Conservation (phyloP, 2,329 filamentous ascomycete species). For the Macroventuria anomochaeta region DNA sequence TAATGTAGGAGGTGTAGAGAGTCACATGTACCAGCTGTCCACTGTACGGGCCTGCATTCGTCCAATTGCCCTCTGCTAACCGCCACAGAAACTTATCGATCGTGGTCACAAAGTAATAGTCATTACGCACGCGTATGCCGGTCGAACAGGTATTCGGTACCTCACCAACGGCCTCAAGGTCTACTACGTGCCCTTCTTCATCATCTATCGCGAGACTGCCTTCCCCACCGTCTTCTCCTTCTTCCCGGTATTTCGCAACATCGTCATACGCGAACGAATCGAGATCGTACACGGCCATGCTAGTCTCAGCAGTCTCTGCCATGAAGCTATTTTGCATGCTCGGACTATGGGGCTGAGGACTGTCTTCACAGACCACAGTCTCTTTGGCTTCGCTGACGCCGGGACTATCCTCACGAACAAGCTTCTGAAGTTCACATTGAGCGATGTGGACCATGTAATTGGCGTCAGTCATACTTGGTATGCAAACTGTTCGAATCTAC, state of each 20-base stretch:
- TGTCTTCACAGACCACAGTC: constrained; percentile 95
- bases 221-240: constrained; percentile 98
- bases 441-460: constrained; percentile 97
- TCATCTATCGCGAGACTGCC: constrained; percentile 91
- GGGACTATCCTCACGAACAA: constrained; percentile 97
- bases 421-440: constrained; percentile 91
- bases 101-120: constrained; percentile 98
- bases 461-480: constrained; percentile 98
- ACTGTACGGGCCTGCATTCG: constrained; percentile 57
- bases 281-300: constrained; percentile 98
- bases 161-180: constrained; percentile 98
- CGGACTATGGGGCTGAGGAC: constrained; percentile 95
- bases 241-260: constrained; percentile 97
- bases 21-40: constrained; percentile 97
- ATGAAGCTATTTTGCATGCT: constrained; percentile 93
- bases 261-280: constrained; percentile 90
- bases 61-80: constrained; percentile 14
- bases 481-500: neutral
- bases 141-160: constrained; percentile 89
- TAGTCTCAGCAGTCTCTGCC: constrained; percentile 89
- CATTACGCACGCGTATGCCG: constrained; percentile 93
- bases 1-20: constrained; percentile 79
- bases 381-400: constrained; percentile 97
- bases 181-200: constrained; percentile 94
- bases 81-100: constrained; percentile 81